Percentiles rank a stretch among this genome's conserved stretches.
These are phyloP conservation scores for Corynascus novoguineensis DNA, from an alignment of 495 filamentous ascomycete genomes.

Conservation along the genomic window DNA sequence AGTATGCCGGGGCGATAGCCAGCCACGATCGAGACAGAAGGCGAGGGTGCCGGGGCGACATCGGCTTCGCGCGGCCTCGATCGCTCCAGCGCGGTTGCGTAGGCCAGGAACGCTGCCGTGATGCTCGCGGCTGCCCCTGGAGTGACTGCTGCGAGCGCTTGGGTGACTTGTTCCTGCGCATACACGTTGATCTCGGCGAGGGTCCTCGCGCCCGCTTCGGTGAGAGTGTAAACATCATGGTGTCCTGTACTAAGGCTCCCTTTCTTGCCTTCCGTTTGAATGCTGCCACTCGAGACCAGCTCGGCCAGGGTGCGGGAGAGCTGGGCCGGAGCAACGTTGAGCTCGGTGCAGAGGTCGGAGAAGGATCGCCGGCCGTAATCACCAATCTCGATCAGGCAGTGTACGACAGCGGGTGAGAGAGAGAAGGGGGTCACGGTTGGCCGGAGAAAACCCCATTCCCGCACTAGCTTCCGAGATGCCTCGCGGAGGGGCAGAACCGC, in stretches of 20 bases:
- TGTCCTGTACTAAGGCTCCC: background rate
- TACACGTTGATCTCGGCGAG: conserved; percentile 19
- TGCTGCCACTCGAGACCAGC: conserved; percentile 13
- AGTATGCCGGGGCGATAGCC: conserved; percentile 35
- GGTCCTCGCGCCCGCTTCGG: conserved; percentile 5
- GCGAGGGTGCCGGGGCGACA: background rate
- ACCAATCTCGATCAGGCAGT: conserved; percentile 28
- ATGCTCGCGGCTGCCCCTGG: conserved; percentile 12
- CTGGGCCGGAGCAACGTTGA: conserved; percentile 12
- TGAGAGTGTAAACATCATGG: conserved; percentile 12
- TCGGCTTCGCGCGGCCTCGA: background rate
- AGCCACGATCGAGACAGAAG: conserved; percentile 15
- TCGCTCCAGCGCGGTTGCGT: conserved; percentile 20
- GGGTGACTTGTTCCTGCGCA: conserved; percentile 19
- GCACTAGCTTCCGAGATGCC: conserved; percentile 24
- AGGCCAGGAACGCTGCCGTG: conserved; percentile 19
- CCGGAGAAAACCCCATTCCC: conserved; percentile 26
- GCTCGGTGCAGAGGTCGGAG: conserved; percentile 13
- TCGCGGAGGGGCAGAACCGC: conserved; percentile 16
- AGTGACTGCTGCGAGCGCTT: conserved; percentile 15
- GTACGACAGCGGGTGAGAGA: conserved; percentile 23
- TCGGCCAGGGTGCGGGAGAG: conserved; percentile 15
- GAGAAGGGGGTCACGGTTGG: conserved; percentile 13
- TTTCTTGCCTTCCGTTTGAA: background rate
- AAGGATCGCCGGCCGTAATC: conserved; percentile 9